phyloP scores from a whole-genome alignment of 345 rosid species.

The Sonneratia alba region DNA sequence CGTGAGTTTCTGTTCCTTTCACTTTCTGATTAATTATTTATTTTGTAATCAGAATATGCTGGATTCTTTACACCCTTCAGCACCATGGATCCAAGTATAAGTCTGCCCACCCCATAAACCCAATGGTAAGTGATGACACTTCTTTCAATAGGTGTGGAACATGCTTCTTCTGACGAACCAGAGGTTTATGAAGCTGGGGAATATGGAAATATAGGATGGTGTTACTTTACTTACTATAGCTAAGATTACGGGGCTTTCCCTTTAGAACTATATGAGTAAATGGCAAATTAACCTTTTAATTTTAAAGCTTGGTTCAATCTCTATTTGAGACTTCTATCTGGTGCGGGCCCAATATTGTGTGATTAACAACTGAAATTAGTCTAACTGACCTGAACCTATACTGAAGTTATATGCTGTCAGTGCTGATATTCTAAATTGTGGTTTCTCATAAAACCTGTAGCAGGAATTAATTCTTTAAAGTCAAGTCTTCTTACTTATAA shows the following conservation, averaged over 20 bases:
- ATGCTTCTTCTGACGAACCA: background rate
- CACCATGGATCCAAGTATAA: background rate
- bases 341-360: background rate
- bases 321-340: background rate
- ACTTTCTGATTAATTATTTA: background rate
- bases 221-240: background rate
- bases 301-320: background rate
- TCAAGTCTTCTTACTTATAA: background rate
- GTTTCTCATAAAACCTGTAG: background rate
- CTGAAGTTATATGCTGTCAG: background rate
- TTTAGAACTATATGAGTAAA: background rate
- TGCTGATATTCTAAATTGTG: background rate
- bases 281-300: background rate
- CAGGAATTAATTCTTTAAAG: too few species aligned
- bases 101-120: background rate
- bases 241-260: background rate
- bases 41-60: background rate
- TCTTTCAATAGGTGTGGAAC: background rate
- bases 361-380: background rate
- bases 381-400: background rate
- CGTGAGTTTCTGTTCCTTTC: constrained; percentile 40
- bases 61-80: background rate
- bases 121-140: background rate
- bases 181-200: background rate
- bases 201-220: background rate